Percentiles rank a stretch among this genome's conserved stretches.
Conservation (phyloP, 139 green algal genomes). For the Chlorokybus atmophyticus region DNA sequence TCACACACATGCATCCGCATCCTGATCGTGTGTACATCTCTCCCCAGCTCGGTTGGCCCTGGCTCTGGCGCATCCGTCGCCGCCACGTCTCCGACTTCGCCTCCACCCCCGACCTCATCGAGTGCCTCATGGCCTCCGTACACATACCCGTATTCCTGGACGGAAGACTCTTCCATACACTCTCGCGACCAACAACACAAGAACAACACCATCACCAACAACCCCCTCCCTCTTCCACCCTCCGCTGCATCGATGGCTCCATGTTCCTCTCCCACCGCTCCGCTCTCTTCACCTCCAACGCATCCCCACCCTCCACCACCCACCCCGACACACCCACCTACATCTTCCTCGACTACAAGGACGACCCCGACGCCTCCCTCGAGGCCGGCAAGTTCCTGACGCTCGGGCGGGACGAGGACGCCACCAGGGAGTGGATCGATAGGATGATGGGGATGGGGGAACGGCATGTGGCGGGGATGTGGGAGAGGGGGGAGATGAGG, state of each 20-base stretch:
- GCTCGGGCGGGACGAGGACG: conserved; percentile 11
- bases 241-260: conserved; percentile 41
- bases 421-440: conserved; percentile 23
- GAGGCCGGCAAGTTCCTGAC: conserved; percentile 24
- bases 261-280: conserved; percentile 19
- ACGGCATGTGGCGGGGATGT: conserved; percentile 3
- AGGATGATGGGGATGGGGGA: conserved; percentile 21
- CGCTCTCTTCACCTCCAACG: conserved; percentile 3
- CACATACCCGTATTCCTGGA: conserved; percentile 63
- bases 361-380: conserved; percentile 11
- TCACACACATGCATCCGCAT: too few species aligned
- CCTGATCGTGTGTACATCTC: too few species aligned
- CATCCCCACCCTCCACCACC: neutral
- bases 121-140: conserved; percentile 38
- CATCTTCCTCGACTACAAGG: conserved; percentile 14
- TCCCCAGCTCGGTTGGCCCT: too few species aligned
- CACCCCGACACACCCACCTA: neutral
- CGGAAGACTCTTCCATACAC: conserved; percentile 14
- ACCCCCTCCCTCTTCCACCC: too few species aligned
- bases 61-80: too few species aligned
- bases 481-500: too few species aligned
- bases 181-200: conserved; percentile 33
- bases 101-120: conserved; percentile 41
- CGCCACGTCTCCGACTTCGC: conserved; percentile 38
- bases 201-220: too few species aligned